Evolutionary conservation across 139 green algal species (phyloP), one percentile per base, ranked within the genome.

Genomic region (Micractinium conductrix): DNA sequence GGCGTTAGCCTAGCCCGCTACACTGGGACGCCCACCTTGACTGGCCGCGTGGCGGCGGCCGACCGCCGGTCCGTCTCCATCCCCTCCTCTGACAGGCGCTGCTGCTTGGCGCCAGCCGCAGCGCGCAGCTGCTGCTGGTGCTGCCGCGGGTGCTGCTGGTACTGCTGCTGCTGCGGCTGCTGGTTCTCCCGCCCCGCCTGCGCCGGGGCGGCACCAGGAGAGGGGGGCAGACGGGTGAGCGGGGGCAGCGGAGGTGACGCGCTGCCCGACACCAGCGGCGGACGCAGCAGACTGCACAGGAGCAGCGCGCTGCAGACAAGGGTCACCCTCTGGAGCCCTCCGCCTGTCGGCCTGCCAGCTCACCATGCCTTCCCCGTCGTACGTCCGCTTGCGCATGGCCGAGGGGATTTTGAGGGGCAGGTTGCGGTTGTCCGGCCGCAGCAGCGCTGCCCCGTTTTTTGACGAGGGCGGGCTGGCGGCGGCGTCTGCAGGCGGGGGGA

Each of bases 391-490:
- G 82, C 82, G 70, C 82, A 86, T 42, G 19, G 82, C 82, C 48
- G 82, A 82, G 10, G 79, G 79, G 7, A 83, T 73, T 50, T 83
- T 86, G 35, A 82, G 82, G 71, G 82, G 82, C 82, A 83, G n/a
- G 70, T 33, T 72, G 65, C 7, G 10, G 2, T 2, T 62, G 53
- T 62, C 19, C 10, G 53, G 48, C 12, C 17, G 65, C 73, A 30
- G 70, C 82, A 43, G 48, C 37, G 14, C 37, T 19, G 53, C 37
- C 78, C 65, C 78, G 84, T 88, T 88, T 88, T 88, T 88, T 88
- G 84, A 55, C 78, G 5, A 14, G 2, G 33, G 0, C 58, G 53
- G 53, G 65, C 38, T 45, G 63, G 65, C 62, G 8, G 40, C 67
- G 16, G 67, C 67, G 50, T 80, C 76, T 60, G 78, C 81, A 40